Evolutionary conservation across 2,329 filamentous ascomycete species (phyloP).

Genomic region (Nothomitra cinnamomea): DNA sequence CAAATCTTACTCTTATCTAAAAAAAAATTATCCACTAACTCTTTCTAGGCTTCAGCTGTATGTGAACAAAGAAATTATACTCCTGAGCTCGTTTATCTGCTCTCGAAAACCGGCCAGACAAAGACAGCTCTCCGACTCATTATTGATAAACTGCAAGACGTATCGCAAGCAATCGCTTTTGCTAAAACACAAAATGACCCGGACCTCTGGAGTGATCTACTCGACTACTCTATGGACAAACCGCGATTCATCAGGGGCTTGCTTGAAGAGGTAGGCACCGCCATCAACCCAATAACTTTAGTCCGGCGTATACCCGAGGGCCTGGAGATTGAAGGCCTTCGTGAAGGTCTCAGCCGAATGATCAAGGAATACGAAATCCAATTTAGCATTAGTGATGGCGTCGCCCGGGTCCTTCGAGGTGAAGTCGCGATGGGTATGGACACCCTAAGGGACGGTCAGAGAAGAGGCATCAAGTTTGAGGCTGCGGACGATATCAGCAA

Average conservation of each 20-base stretch:
- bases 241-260: slow-evolving; percentile 84
- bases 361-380: slow-evolving; percentile 95
- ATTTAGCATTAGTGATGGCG: slow-evolving; percentile 77
- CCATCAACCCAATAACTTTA: slow-evolving; percentile 80
- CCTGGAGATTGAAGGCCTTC: slow-evolving; percentile 75
- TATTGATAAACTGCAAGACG: slow-evolving; percentile 80
- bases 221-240: slow-evolving; percentile 96
- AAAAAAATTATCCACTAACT: not conserved
- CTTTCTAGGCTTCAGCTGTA: slow-evolving; percentile 41
- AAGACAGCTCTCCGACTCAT: slow-evolving; percentile 85
- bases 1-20: not conserved
- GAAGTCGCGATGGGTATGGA: slow-evolving; percentile 79
- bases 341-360: slow-evolving; percentile 77
- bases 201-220: slow-evolving; percentile 85
- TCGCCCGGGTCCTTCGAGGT: slow-evolving; percentile 68
- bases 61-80: slow-evolving; percentile 72
- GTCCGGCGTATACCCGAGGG: slow-evolving; percentile 85
- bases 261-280: slow-evolving; percentile 83
- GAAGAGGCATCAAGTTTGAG: slow-evolving; percentile 78
- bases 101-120: slow-evolving; percentile 88
- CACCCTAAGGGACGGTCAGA: slow-evolving; percentile 60
- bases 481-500: slow-evolving; percentile 31
- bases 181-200: slow-evolving; percentile 85
- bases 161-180: slow-evolving; percentile 83
- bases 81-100: slow-evolving; percentile 84